Percentiles rank a stretch among this genome's conserved stretches.
Evolutionary conservation across 805 yeast species (phyloP).

Genomic region (Yarrowia hollandica): DNA sequence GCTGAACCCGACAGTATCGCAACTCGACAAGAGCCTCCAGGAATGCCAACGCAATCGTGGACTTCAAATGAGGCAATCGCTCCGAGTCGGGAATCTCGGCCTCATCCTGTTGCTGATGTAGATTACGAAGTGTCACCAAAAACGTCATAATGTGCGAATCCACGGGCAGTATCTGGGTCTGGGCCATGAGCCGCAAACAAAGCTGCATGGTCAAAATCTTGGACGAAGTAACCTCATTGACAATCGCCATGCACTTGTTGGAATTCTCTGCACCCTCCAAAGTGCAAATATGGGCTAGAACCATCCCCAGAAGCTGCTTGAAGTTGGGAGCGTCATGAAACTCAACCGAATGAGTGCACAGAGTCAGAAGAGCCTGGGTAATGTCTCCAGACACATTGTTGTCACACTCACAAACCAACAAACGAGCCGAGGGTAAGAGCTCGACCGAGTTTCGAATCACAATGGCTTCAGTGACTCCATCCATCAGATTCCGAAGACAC

Average conservation of each 20-base stretch:
- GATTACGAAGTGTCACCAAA: background rate
- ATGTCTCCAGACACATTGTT: background rate
- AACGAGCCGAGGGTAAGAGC: background rate
- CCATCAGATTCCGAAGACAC: background rate
- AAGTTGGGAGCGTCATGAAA: background rate
- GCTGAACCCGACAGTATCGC: background rate
- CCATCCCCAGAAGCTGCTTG: background rate
- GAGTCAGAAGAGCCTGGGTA: background rate
- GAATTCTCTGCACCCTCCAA: background rate
- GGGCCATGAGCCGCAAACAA: background rate
- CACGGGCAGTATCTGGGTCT: background rate
- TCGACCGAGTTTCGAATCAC: background rate
- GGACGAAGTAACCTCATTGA: background rate
- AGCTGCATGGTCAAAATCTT: background rate
- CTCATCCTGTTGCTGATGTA: background rate
- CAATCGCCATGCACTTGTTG: background rate
- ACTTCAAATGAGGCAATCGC: constrained; percentile 1
- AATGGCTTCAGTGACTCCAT: background rate
- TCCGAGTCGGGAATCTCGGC: background rate
- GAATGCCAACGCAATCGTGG: background rate
- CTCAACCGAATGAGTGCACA: background rate
- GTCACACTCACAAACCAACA: background rate
- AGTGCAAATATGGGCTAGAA: background rate
- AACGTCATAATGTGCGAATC: background rate
- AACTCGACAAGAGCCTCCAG: background rate